A percentile compares a stretch with the other conserved stretches of the same genome.
These are phyloP conservation scores for Piper longum DNA, from an alignment of 164 flowering plant species.

Conservation along the genomic window DNA sequence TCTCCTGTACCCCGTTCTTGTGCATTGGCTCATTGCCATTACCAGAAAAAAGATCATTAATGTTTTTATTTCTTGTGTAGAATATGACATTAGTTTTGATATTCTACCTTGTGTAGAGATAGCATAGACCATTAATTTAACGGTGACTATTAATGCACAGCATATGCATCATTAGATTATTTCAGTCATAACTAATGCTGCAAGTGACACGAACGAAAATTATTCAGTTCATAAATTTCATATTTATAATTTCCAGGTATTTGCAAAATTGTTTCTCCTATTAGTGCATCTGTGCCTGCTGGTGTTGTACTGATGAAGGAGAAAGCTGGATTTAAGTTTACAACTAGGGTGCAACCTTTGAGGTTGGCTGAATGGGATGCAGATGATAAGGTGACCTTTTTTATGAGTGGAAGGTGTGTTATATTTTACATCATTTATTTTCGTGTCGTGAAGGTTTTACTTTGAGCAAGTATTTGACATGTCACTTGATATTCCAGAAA, in stretches of 20 bases:
- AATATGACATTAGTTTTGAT: not conserved
- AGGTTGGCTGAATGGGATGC: conserved; percentile 91
- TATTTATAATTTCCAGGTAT: conserved; percentile 43
- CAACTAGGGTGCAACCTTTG: conserved; percentile 94
- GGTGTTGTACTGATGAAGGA: conserved; percentile 92
- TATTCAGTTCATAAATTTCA: not conserved
- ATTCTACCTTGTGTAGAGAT: not conserved
- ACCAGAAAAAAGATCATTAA: too few species aligned
- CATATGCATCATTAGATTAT: not conserved
- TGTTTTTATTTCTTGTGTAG: too few species aligned
- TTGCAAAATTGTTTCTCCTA: conserved; percentile 90
- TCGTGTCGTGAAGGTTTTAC: not conserved
- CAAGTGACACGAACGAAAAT: not conserved
- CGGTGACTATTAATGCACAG: not conserved
- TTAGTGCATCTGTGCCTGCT: conserved; percentile 92
- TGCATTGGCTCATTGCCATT: too few species aligned
- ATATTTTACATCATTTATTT: not conserved
- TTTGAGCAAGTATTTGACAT: not conserved
- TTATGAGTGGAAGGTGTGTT: conserved; percentile 89
- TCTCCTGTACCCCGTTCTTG: too few species aligned
- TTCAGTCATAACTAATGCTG: not conserved
- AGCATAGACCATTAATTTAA: not conserved
- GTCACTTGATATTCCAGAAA: conserved; percentile 45
- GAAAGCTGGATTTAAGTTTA: conserved; percentile 78
- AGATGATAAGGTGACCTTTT: conserved; percentile 85